Conservation (phyloP, 129 eudicot species). For the Centella asiatica region DNA sequence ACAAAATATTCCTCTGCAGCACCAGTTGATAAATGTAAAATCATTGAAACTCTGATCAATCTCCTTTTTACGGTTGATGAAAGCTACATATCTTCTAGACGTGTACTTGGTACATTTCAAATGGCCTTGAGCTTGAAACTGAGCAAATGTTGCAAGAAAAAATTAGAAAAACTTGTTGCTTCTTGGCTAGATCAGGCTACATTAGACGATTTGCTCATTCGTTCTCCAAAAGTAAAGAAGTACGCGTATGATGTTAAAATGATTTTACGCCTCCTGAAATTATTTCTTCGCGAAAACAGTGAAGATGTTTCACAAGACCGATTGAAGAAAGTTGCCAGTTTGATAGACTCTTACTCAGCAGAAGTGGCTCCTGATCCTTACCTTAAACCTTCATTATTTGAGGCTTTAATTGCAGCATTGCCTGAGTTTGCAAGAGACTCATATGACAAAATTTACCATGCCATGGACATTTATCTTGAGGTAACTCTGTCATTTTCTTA, state of each 20-base stretch:
- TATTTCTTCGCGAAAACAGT: conserved; percentile 20
- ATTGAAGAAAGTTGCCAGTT: conserved; percentile 35
- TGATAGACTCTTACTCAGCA: conserved; percentile 45
- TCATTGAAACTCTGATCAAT: conserved; percentile 27
- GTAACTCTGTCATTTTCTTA: conserved; percentile 27
- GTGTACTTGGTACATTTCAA: conserved; percentile 32
- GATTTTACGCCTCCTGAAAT: conserved; percentile 33
- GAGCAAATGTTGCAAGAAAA: conserved; percentile 6
- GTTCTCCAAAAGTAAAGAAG: conserved; percentile 19
- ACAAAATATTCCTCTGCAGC: conserved; percentile 23
- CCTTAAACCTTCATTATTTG: conserved; percentile 38
- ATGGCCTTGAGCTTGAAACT: conserved; percentile 30
- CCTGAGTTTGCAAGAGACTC: conserved; percentile 52
- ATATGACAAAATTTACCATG: conserved; percentile 39
- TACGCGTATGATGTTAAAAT: conserved; percentile 41
- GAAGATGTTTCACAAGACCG: conserved; percentile 7
- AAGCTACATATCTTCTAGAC: conserved; percentile 25
- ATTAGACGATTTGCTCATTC: conserved; percentile 49
- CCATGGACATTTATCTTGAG: conserved; percentile 43
- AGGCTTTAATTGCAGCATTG: conserved; percentile 30
- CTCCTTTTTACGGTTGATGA: conserved; percentile 31
- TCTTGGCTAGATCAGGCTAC: conserved; percentile 43
- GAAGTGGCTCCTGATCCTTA: conserved; percentile 54
- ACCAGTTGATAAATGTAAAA: conserved; percentile 21
- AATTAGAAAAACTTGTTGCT: conserved; percentile 41